Evolutionary conservation across 345 rosid genomes (phyloP), one percentile per base, ranked within the genome.

Genomic region (Sonneratia alba): DNA sequence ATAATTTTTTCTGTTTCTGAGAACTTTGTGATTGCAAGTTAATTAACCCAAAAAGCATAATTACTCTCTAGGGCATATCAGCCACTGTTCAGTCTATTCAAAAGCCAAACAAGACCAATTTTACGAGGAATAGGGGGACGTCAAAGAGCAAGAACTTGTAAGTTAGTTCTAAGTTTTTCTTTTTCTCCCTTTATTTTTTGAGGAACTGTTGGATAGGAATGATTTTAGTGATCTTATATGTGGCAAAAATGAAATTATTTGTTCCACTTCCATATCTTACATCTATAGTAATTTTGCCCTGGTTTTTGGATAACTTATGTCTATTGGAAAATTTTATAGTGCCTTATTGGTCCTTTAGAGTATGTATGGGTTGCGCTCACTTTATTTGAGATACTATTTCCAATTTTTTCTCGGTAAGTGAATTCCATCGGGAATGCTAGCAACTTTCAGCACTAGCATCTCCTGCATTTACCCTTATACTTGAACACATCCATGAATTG

Each of bases 81-180:
- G n/a, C 19, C 67, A 57, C 80, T 19, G 69, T 83, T 74, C 87
- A 68, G 69, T 73, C 75, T 40, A 82, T 77, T 83, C 74, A 73
- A 71, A 90, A 74, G 49, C 86, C 90, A 47, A 85, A 78, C 77
- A 87, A 76, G 78, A 70, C 72, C n/a, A 93, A 83, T 43, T 53
- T 67, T 49, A 72, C 77, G 0, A 90, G 77, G 80, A 86, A 48
- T 74, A 88, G 83, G 82, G 90, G 81, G 73, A 76, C 87, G 57
- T 86, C 96, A 82, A 84, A 68, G 82, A 87, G 67, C 83, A 87
- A 80, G 62, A 73, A 77, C 75, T 78, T 85, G 96, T 88, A 78
- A 69, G 84, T 69, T 65, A 24, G 18, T 27, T 76, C 65, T 6
- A 24, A 21, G 69, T 53, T 34, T 56, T 45, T 56, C 57, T 57